Percentiles rank a stretch among this genome's conserved stretches.
Evolutionary conservation across 73 alveolate species (phyloP).

Genomic region (Paramecium pentaurelia): DNA sequence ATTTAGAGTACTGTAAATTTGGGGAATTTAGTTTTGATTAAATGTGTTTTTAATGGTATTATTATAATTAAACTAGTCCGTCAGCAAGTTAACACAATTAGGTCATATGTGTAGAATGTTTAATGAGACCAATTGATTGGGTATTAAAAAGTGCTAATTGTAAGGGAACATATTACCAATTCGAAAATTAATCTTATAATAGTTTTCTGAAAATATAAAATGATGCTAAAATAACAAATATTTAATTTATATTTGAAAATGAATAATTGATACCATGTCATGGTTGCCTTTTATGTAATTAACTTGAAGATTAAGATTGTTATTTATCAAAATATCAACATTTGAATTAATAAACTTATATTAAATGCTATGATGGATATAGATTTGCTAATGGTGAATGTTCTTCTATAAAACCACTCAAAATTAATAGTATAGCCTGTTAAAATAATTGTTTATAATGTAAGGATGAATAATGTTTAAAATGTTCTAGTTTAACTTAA

Average conservation of each 20-base stretch:
- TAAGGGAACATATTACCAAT: background rate
- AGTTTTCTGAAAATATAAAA: background rate
- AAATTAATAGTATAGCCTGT: background rate
- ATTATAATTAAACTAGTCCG: background rate
- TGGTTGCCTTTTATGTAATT: background rate
- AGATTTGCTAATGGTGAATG: background rate
- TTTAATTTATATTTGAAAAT: background rate
- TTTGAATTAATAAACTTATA: background rate
- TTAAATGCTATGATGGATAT: background rate
- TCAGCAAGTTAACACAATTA: background rate
- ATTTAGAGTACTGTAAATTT: background rate
- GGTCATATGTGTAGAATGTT: background rate
- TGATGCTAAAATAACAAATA: background rate
- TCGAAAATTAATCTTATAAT: background rate
- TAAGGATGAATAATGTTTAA: background rate
- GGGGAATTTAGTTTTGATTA: background rate
- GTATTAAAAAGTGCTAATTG: background rate
- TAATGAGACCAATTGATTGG: conserved; percentile 16
- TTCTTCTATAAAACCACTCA: background rate
- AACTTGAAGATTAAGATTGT: background rate
- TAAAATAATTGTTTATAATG: background rate
- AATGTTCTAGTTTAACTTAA: background rate
- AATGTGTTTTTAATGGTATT: background rate
- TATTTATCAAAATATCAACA: background rate
- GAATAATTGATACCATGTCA: background rate